Base-by-base conservation (phyloP, 2,329 filamentous ascomycete genomes). In the Sporothrix brunneoviolacea region DNA sequence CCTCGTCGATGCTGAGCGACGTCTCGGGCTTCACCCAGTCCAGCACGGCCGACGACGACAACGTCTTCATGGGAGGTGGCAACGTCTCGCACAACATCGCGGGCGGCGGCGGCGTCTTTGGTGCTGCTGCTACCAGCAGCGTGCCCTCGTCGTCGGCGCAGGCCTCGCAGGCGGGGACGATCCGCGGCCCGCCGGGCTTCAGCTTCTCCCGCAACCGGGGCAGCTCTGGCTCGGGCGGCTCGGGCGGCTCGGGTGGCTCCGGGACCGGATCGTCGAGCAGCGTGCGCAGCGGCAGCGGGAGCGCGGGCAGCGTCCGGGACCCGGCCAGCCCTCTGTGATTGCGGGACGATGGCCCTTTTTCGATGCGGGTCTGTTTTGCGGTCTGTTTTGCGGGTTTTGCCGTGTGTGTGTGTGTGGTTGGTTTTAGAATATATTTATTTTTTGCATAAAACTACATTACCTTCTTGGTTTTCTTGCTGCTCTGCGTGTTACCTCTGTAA, bases 21-120 rank as follows among this genome's bases (percentile, higher is more conserved):
- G 69, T 84, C 3, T 83, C 79, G n/a, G 80, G 80, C 18, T 82
- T 84, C 58, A 84, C 81, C 8, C 79, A 83, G 65, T 79, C 75
- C 15, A 82, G 76, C 57, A 71, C 70, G 42, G 77, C 75, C 39
- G 77, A 76, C 19, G 70, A 72, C 18, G 70, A 69, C 37, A 58
- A 55, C 32, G 45, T 54, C n/a, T n/a, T n/a, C n/a, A n/a, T n/a
- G n/a, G n/a, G n/a, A n/a, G 47, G 27, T 36, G 3, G 22, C 42
- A 27, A 22, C n/a, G n/a, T n/a, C n/a, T n/a, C n/a, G n/a, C n/a
- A n/a, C n/a, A n/a, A n/a, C n/a, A n/a, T n/a, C n/a, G n/a, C n/a
- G n/a, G n/a, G n/a, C n/a, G n/a, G n/a, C n/a, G n/a, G n/a, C n/a
- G n/a, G n/a, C n/a, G n/a, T n/a, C n/a, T n/a, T n/a, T n/a, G n/a